phyloP scores from a whole-genome alignment of 2,329 filamentous ascomycete species.

The Curvularia spicifera region DNA sequence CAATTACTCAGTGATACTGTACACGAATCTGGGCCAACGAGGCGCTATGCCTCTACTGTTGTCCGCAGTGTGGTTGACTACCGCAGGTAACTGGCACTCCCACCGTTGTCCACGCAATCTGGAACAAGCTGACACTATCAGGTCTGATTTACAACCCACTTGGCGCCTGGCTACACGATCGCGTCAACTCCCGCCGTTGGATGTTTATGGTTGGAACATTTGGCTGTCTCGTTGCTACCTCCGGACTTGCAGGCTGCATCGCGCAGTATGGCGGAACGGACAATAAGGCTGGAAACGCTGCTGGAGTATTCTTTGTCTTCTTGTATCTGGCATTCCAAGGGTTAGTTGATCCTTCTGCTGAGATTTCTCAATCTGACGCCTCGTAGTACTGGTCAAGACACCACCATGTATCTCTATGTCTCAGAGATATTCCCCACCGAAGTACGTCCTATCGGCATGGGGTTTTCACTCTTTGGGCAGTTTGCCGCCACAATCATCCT shows the following conservation, averaged over 20 bases:
- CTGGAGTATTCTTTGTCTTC: not conserved
- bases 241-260: no score
- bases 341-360: no score
- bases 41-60: not conserved
- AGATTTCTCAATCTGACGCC: no score
- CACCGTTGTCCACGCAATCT: no score
- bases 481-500: not conserved
- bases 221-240: no score
- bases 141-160: no score
- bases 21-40: not conserved
- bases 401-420: not conserved
- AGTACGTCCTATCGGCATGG: not conserved
- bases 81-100: no score
- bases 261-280: not conserved
- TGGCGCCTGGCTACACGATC: no score
- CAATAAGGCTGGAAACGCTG: not conserved
- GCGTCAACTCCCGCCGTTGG: no score
- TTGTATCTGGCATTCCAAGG: not conserved
- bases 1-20: not conserved
- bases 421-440: not conserved
- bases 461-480: not conserved
- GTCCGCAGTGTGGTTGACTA: not conserved
- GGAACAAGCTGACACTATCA: no score
- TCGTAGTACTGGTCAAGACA: not conserved
- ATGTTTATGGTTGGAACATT: no score